These are phyloP conservation scores for Russula emetica DNA, from an alignment of 768 basidiomycete species.

Conservation along the genomic window DNA sequence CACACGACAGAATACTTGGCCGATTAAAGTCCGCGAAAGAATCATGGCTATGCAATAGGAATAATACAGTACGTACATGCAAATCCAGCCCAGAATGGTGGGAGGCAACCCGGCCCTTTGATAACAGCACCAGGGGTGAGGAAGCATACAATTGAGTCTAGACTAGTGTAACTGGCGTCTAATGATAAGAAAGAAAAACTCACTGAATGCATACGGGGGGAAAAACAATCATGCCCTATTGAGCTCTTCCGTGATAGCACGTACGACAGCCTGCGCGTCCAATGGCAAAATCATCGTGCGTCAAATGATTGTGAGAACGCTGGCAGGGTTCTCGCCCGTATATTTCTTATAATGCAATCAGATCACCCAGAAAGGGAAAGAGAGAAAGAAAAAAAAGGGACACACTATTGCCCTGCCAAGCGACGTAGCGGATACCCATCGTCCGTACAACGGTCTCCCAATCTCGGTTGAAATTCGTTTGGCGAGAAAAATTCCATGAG, in stretches of 20 bases:
- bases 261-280: conserved; percentile 20
- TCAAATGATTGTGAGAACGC: neutral
- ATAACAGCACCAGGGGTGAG: neutral
- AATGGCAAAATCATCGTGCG: conserved; percentile 16
- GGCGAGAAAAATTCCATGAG: conserved; percentile 27
- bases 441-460: conserved; percentile 24
- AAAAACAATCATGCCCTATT: neutral
- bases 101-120: neutral
- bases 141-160: neutral
- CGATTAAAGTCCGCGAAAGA: neutral
- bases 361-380: neutral
- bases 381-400: neutral
- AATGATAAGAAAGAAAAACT: neutral
- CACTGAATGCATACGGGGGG: neutral
- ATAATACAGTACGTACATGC: neutral
- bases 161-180: neutral
- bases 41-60: neutral
- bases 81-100: neutral
- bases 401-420: conserved; percentile 24
- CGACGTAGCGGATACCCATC: conserved; percentile 26
- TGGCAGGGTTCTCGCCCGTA: conserved; percentile 15
- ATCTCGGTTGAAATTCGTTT: conserved; percentile 15
- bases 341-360: conserved; percentile 12
- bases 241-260: conserved; percentile 19
- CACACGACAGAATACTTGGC: neutral